Evolutionary conservation across 2,329 filamentous ascomycete species (phyloP).

Genomic region (Pseudogymnoascus sp.): DNA sequence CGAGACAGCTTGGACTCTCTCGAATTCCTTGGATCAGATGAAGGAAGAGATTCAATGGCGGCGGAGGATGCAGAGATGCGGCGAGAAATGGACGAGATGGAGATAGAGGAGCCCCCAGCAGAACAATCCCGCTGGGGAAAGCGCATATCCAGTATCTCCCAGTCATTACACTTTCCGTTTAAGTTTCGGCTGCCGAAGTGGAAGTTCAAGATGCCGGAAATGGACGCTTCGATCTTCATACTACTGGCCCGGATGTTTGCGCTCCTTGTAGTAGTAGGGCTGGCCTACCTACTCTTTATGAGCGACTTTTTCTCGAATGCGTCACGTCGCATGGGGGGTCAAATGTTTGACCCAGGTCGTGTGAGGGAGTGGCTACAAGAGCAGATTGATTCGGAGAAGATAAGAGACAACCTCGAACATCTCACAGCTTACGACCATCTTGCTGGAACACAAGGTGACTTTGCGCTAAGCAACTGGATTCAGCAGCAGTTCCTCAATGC

Average conservation of each 20-base stretch:
- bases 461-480: constrained; percentile 77
- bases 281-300: constrained; percentile 80
- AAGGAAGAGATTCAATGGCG: constrained; percentile 43
- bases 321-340: constrained; percentile 54
- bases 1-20: constrained; percentile 27
- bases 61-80: constrained; percentile 59
- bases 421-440: constrained; percentile 83
- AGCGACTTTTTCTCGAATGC: constrained; percentile 72
- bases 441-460: constrained; percentile 90
- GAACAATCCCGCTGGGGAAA: constrained; percentile 33
- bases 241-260: constrained; percentile 68
- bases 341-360: constrained; percentile 77
- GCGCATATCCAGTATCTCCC: constrained; percentile 29
- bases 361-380: constrained; percentile 69
- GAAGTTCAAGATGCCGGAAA: constrained; percentile 21
- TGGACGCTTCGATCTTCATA: constrained; percentile 42
- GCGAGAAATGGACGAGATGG: constrained; percentile 82
- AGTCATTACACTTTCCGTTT: constrained; percentile 24
- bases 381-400: constrained; percentile 61
- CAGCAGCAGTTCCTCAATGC: constrained; percentile 67
- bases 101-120: constrained; percentile 65
- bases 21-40: constrained; percentile 46
- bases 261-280: constrained; percentile 64
- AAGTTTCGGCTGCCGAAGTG: constrained; percentile 24
- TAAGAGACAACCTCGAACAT: constrained; percentile 68